Conservation (phyloP, 2,329 filamentous ascomycete species). For the Alternaria atra region DNA sequence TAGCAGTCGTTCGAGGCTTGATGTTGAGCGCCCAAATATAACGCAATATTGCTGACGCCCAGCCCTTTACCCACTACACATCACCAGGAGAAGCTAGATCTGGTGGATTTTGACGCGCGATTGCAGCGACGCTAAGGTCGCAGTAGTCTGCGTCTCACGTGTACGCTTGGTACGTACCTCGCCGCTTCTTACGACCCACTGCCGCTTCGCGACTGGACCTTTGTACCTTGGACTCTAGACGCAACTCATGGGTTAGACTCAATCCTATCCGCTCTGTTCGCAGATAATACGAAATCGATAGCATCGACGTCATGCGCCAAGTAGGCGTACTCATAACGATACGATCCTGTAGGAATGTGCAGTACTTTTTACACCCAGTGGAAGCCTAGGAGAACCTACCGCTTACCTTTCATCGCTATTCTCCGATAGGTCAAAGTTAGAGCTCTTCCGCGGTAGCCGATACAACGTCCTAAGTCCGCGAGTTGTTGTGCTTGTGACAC, state of each 20-base stretch:
- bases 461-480: slow-evolving; percentile 15
- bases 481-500: slow-evolving; percentile 18
- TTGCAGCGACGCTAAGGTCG: slow-evolving; percentile 15
- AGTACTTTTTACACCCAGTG: slow-evolving; percentile 6
- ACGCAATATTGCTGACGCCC: slow-evolving; percentile 22
- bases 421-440: slow-evolving; percentile 9
- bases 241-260: slow-evolving; percentile 7
- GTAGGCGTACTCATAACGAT: not conserved
- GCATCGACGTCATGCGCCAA: slow-evolving; percentile 1
- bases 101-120: slow-evolving; percentile 10
- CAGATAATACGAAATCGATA: not conserved
- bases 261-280: slow-evolving; percentile 5
- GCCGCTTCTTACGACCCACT: slow-evolving; percentile 20
- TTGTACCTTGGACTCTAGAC: slow-evolving; percentile 10
- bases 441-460: slow-evolving; percentile 15
- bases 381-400: slow-evolving; percentile 1
- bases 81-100: slow-evolving; percentile 16
- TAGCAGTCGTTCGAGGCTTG: slow-evolving; percentile 4
- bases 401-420: slow-evolving; percentile 11
- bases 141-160: slow-evolving; percentile 20
- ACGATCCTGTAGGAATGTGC: not conserved
- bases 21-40: slow-evolving; percentile 15
- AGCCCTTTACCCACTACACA: slow-evolving; percentile 12
- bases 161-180: slow-evolving; percentile 26
- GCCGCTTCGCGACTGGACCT: slow-evolving; percentile 15